Base-by-base conservation (phyloP, 1,139 yeast species). In the Saccharomyces uvarum region DNA sequence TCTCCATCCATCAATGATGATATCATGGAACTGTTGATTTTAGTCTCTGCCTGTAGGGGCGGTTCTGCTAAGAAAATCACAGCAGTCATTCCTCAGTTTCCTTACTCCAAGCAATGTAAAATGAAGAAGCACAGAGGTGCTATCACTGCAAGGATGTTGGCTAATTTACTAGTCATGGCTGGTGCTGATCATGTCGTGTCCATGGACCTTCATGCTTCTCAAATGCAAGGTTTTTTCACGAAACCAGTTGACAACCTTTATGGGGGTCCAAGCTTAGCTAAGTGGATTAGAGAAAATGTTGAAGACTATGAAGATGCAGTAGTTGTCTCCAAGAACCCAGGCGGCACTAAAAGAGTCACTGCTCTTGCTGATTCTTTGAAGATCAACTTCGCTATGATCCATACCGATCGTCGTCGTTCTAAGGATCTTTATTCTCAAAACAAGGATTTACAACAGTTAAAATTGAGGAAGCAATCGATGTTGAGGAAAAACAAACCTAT, bases 101-200 rank as follows among this genome's bases (percentile, higher is more conserved):
- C 99, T 28, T 95, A 95, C 74, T 89, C 97, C 27, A 95, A 93
- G 71, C 99, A 95, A 73, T 84, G 93, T 60, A 93, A 93, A 75
- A 95, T 93, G 99, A 93, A 91, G 76, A 93, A 89, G 72, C 98
- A 93, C 69, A 81, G 99, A 73, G 99, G 99, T 55, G 98, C 99
- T 38, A 95, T 95, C 64, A 91, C 99, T 3, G 99, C 99, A n/a
- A 81, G 98, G 70, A 91, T 95, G 99, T 79, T 95, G 70, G 98
- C 99, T 56, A 93, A 93, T 65, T 75, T 95, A 67, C 77, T 95
- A 62, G 84, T 91, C 54, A 93, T 93, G 95, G 98, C 99, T 1
- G 99, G 99, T 60, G 99, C 98, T 24, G 99, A 95, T 73, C 99
- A 93, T 74, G 95, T 93, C 59, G 95, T 93, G 47, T 88, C 97